Base-by-base conservation (phyloP, 805 yeast genomes). In the Saccharomycopsis babjevae region DNA sequence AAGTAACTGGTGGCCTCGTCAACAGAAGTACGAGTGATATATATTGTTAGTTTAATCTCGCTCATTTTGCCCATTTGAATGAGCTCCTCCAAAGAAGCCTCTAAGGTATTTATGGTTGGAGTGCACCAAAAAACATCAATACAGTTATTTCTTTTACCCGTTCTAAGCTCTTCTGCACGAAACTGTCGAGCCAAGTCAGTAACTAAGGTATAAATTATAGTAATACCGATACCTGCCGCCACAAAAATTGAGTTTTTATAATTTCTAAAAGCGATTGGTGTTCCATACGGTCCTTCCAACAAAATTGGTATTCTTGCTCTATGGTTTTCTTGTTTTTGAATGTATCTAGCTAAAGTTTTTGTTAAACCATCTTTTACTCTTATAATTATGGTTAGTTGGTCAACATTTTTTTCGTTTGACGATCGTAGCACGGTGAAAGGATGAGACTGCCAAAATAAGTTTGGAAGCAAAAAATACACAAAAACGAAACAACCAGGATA, bases 161-260 rank as follows among this genome's bases (percentile, higher is more conserved):
- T 16, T 50, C 64, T 22, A 20, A 58, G 16, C 7, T 50, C 55
- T 8, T 61, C 61, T 7, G 61, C 66, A 7, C 36, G 38, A n/a
- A 55, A 46, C 13, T 62, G 58, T 30, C 64, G 50, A 25, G 66
- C 67, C 18, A 80, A 65, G 54, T 76, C 74, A 30, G 74, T 65
- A 0, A 79, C 83, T 60, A 80, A 74, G 4, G 81, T 71, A 60
- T 79, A 78, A 22, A 82, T 76, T 1, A 83, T 88, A 0, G 93
- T 84, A 58, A 88, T 75, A 59, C 94, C 94, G 59, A 83, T 83
- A 36, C 94, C 93, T 56, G 90, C 92, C 7, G 92, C 86, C 28
- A 87, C 64, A 54, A 85, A 77, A 6, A 85, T 76, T 5, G 84
- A 79, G 61, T 80, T 78, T 57, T 82, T 79, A 66, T 79, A 85